Conservation (phyloP, 1,284 basidiomycete species). For the Fistulinella cinereoalba region DNA sequence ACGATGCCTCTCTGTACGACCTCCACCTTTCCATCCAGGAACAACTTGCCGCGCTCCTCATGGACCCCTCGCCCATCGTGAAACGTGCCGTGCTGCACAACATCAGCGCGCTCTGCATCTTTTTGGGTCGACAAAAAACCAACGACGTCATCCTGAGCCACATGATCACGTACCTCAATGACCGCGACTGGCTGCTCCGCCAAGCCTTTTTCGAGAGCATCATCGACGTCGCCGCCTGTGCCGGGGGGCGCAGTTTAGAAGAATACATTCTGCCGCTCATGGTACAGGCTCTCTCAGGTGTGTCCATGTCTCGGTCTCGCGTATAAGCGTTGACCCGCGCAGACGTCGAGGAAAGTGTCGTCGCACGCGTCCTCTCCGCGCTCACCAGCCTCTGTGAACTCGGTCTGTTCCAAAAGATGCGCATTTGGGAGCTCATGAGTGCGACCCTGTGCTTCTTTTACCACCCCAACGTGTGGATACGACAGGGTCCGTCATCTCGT, state of each 20-base stretch:
- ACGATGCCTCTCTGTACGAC: constrained; percentile 82
- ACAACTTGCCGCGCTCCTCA: constrained; percentile 75
- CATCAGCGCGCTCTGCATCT: constrained; percentile 87
- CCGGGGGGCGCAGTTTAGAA: constrained; percentile 81
- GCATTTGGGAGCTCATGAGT: constrained; percentile 93
- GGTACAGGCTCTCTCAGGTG: constrained; percentile 89
- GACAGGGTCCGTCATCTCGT: constrained; percentile 61
- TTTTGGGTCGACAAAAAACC: constrained; percentile 89
- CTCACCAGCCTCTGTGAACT: constrained; percentile 85
- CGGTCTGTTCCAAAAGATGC: constrained; percentile 84
- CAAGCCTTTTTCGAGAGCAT: constrained; percentile 95
- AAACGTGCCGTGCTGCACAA: constrained; percentile 76
- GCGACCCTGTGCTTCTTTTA: constrained; percentile 86
- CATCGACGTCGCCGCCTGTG: constrained; percentile 90
- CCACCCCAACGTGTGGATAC: constrained; percentile 96
- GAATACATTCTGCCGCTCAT: constrained; percentile 92
- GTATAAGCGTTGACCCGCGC: constrained; percentile 3
- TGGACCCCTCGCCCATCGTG: constrained; percentile 74
- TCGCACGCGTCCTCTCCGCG: constrained; percentile 82
- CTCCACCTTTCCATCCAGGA: constrained; percentile 87
- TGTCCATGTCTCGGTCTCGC: constrained; percentile 16
- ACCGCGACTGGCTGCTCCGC: constrained; percentile 89
- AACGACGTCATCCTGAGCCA: constrained; percentile 95
- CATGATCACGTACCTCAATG: constrained; percentile 98
- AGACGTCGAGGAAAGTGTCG: constrained; percentile 96